Evolutionary conservation across 2,329 filamentous ascomycete species (phyloP), one percentile per base, ranked within the genome.

Genomic region (Trichoderma sp.): DNA sequence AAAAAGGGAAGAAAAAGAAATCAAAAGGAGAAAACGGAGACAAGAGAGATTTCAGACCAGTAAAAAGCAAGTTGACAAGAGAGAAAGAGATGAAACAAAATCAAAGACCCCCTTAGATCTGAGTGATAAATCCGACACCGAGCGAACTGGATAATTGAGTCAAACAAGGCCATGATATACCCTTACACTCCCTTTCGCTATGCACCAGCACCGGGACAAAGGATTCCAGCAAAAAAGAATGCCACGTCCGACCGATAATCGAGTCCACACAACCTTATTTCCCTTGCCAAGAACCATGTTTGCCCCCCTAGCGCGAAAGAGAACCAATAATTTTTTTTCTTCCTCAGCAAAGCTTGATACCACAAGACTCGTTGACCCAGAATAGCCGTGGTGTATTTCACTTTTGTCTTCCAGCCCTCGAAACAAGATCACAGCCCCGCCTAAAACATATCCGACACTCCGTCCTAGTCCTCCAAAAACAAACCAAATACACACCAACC

Each of bases 151-250:
- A 77, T 75, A 77, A 76, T 76, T 75, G 74, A 77, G 73, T 78
- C 80, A 80, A 79, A 77, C 80, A 81, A 78, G 79, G 78, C 79
- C 80, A 81, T 80, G 77, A 75, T 79, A 80, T 79, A 80, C 77
- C 81, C 78, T 77, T 76, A 81, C 81, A 81, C 81, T 81, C 80
- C 81, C 80, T 80, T 80, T 82, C 82, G 82, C 82, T 83, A 83
- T 83, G 82, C 82, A 83, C 79, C 81, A 78, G 77, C 77, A 77
- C 79, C 76, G 79, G 78, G 77, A 78, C 80, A 79, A 79, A 79
- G 78, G 78, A 80, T 80, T 83, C 81, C 84, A 83, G 83, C 82
- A 83, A 82, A 77, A 39, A 39, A 18, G 15, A 79, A 79, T 78
- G 76, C 75, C 79, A 78, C 76, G 73, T 75, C 74, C 76, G 65